Conservation (phyloP, 371 early-diverging fungal species). For the Syncephalastrum racemosum region DNA sequence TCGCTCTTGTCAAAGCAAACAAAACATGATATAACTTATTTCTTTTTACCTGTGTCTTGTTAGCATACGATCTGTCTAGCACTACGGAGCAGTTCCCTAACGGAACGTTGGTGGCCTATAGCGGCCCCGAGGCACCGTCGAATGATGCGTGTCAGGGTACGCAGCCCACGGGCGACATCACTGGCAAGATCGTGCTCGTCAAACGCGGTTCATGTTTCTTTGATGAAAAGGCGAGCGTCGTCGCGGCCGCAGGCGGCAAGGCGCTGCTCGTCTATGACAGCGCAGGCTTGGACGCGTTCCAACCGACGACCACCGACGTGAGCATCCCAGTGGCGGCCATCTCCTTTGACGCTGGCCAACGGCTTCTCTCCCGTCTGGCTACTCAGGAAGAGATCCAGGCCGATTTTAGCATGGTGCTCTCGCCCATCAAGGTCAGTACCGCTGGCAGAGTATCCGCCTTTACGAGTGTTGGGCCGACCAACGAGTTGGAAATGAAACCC, state of each 20-base stretch:
- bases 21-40: not conserved
- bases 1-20: not conserved
- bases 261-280: slow-evolving; percentile 55
- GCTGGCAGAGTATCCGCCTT: slow-evolving; percentile 37
- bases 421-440: slow-evolving; percentile 15
- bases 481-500: slow-evolving; percentile 35
- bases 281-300: slow-evolving; percentile 15
- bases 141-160: slow-evolving; percentile 29
- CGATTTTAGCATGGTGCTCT: slow-evolving; percentile 8
- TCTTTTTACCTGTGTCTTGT: not conserved
- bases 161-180: slow-evolving; percentile 18
- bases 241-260: slow-evolving; percentile 41
- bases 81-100: slow-evolving; percentile 21
- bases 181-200: slow-evolving; percentile 49
- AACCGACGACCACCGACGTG: slow-evolving; percentile 7
- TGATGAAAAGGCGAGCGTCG: slow-evolving; percentile 51
- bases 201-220: slow-evolving; percentile 62
- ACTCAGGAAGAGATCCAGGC: not conserved
- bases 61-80: slow-evolving; percentile 32
- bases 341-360: slow-evolving; percentile 21
- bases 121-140: not conserved
- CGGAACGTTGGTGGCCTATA: slow-evolving; percentile 31
- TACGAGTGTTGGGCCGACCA: slow-evolving; percentile 40
- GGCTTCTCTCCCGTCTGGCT: slow-evolving; percentile 4
- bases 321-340: slow-evolving; percentile 40